phyloP scores from a whole-genome alignment of 1,139 yeast species.

The Hyphopichia khmerensis region DNA sequence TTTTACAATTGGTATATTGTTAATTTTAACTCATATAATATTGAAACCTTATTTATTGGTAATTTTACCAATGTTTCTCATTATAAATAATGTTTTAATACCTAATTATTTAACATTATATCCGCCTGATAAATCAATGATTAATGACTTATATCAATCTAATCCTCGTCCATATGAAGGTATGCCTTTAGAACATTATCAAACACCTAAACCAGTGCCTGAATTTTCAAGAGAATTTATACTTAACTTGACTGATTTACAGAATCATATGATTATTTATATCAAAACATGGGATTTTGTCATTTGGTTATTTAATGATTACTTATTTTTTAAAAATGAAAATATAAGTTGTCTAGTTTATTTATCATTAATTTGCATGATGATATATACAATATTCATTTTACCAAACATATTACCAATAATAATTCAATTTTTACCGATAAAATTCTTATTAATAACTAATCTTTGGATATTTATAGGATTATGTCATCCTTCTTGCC shows the following conservation, averaged over 20 bases:
- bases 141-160: conserved; percentile 20
- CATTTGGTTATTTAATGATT: conserved; percentile 49
- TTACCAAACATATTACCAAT: conserved; percentile 33
- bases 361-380: conserved; percentile 26
- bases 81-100: conserved; percentile 57
- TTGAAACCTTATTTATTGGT: conserved; percentile 61
- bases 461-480: conserved; percentile 53
- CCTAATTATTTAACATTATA: conserved; percentile 62
- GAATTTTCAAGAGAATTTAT: conserved; percentile 78
- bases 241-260: conserved; percentile 78
- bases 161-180: conserved; percentile 60
- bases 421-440: conserved; percentile 18
- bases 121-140: conserved; percentile 33
- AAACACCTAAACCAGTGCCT: conserved; percentile 71
- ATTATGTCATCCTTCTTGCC: conserved; percentile 54
- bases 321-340: conserved; percentile 68
- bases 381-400: conserved; percentile 29
- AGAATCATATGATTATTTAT: conserved; percentile 75
- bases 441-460: conserved; percentile 37
- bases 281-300: conserved; percentile 62
- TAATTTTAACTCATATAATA: conserved; percentile 56
- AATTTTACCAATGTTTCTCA: conserved; percentile 52
- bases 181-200: conserved; percentile 43
- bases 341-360: conserved; percentile 56
- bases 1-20: conserved; percentile 58